Evolutionary conservation across 2,329 filamentous ascomycete species (phyloP).

Genomic region (Claviceps capensis): DNA sequence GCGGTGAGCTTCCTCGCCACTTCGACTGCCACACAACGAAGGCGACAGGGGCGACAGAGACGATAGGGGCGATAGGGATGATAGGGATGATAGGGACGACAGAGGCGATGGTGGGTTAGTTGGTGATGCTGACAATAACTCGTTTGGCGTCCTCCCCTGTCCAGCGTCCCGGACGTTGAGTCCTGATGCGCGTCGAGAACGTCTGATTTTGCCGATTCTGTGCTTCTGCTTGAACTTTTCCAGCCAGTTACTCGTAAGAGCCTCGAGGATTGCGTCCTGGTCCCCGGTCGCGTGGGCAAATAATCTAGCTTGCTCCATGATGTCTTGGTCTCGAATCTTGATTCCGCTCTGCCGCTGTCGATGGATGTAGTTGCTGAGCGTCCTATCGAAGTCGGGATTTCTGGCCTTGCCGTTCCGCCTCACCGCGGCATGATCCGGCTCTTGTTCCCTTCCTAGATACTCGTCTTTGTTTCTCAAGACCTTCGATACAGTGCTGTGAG

Average conservation of each 20-base stretch:
- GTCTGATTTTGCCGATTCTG: slow-evolving; percentile 34
- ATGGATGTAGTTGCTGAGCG: slow-evolving; percentile 73
- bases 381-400: slow-evolving; percentile 80
- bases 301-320: slow-evolving; percentile 69
- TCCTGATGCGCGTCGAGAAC: slow-evolving; percentile 46
- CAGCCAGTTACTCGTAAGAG: slow-evolving; percentile 66
- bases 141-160: slow-evolving; percentile 31
- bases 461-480: slow-evolving; percentile 90
- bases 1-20: slow-evolving; percentile 51
- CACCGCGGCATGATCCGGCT: slow-evolving; percentile 42
- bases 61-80: slow-evolving; percentile 25
- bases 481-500: slow-evolving; percentile 85
- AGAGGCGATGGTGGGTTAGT: slow-evolving; percentile 50
- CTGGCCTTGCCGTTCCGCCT: slow-evolving; percentile 69
- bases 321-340: slow-evolving; percentile 63
- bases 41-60: slow-evolving; percentile 34
- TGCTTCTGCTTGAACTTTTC: slow-evolving; percentile 95
- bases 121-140: slow-evolving; percentile 62
- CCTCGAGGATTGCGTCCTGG: slow-evolving; percentile 57
- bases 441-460: slow-evolving; percentile 73
- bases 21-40: slow-evolving; percentile 49
- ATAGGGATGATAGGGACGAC: slow-evolving; percentile 22
- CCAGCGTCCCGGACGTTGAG: slow-evolving; percentile 42
- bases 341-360: slow-evolving; percentile 68
- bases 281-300: slow-evolving; percentile 60